Percentiles rank a stretch among this genome's conserved stretches.
phyloP scores from a whole-genome alignment of 2,329 filamentous ascomycete genomes.

The Elsinoe perseae region DNA sequence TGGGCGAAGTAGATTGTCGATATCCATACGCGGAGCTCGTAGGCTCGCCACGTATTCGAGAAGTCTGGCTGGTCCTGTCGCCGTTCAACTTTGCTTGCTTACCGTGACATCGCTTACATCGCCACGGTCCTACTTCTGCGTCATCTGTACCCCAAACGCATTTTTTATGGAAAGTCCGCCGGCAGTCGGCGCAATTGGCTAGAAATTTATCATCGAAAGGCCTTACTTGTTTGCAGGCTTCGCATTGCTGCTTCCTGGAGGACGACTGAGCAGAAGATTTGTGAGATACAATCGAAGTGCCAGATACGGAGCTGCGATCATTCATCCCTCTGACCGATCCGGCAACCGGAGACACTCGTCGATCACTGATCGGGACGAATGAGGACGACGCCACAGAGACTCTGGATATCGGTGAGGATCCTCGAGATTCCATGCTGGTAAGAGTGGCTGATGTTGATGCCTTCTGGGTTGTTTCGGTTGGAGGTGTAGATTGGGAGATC shows the following conservation, averaged over 20 bases:
- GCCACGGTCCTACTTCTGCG: neutral
- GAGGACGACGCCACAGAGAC: neutral
- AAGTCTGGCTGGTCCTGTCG: neutral
- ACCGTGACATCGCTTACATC: neutral
- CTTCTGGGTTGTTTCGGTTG: too few species aligned
- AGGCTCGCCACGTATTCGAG: neutral
- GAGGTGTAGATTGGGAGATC: too few species aligned
- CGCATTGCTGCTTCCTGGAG: neutral
- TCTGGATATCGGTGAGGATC: neutral
- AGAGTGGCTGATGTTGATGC: neutral
- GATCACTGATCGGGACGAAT: neutral
- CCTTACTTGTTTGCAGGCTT: neutral
- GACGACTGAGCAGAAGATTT: neutral
- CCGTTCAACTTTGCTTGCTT: neutral
- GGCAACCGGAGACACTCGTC: neutral
- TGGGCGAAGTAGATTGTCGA: neutral
- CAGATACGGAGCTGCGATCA: neutral
- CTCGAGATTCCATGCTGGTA: neutral
- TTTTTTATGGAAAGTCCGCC: neutral
- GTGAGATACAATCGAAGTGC: neutral
- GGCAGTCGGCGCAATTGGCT: conserved; percentile 1
- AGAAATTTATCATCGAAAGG: neutral
- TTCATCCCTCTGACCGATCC: neutral
- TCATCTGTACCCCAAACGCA: neutral
- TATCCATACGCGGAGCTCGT: neutral